Percentiles rank a stretch among this genome's conserved stretches.
Evolutionary conservation across 495 filamentous ascomycete genomes (phyloP).

Genomic region (Hypoxylon lienhwacheense): DNA sequence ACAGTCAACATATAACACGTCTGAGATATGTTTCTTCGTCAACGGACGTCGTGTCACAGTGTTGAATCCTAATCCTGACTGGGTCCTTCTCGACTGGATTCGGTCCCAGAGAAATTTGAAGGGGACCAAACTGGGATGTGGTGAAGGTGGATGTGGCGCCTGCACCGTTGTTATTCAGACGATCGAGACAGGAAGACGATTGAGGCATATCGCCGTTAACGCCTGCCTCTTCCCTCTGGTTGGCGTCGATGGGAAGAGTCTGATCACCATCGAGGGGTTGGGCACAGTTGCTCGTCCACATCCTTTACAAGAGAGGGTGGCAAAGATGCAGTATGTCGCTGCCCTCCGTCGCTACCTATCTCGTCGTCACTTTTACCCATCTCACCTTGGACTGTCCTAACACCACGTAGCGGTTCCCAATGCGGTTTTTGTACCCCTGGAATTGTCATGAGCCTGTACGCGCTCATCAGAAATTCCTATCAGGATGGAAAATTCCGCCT

Average conservation of each 20-base stretch:
- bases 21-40: constrained; percentile 38
- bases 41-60: constrained; percentile 39
- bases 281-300: constrained; percentile 75
- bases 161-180: constrained; percentile 85
- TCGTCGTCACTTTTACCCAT: not conserved
- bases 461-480: constrained; percentile 67
- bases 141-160: constrained; percentile 85
- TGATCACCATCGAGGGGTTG: constrained; percentile 86
- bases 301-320: constrained; percentile 79
- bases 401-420: constrained; percentile 51
- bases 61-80: constrained; percentile 35
- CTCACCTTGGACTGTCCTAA: not conserved
- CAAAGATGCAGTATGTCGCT: constrained; percentile 49
- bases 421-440: constrained; percentile 81
- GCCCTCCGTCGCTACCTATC: too few relatives aligned
- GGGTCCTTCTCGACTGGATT: constrained; percentile 36
- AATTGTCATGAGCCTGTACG: constrained; percentile 87
- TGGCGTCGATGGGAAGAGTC: constrained; percentile 88
- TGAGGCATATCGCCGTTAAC: constrained; percentile 79
- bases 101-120: constrained; percentile 29
- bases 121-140: constrained; percentile 57
- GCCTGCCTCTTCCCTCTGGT: constrained; percentile 83
- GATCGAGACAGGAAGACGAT: constrained; percentile 72
- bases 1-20: constrained; percentile 29
- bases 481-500: constrained; percentile 45